phyloP scores from a whole-genome alignment of 1,284 basidiomycete species.

The Retiboletus fuscus region DNA sequence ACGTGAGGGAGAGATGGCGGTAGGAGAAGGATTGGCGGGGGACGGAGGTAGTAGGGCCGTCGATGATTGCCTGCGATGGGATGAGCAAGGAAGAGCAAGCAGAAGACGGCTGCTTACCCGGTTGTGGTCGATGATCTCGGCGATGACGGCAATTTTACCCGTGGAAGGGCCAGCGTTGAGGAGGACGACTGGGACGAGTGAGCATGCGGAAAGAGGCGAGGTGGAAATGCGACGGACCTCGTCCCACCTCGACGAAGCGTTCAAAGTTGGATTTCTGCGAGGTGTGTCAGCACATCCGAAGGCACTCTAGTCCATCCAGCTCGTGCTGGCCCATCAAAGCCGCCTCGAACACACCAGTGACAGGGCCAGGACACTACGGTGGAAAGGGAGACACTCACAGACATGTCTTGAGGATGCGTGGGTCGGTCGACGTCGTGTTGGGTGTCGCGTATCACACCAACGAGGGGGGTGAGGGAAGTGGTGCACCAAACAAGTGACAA shows the following conservation, averaged over 20 bases:
- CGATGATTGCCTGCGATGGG: slow-evolving; percentile 85
- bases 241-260: slow-evolving; percentile 98
- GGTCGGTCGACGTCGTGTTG: slow-evolving; percentile 22
- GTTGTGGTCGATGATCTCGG: slow-evolving; percentile 99
- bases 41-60: slow-evolving; percentile 92
- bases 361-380: no score
- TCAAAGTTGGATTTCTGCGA: slow-evolving; percentile 87
- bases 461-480: neutral
- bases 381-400: slow-evolving; percentile 33
- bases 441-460: neutral
- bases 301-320: slow-evolving; percentile 30
- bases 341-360: fast-evolving
- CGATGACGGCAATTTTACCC: no score
- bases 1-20: slow-evolving; percentile 94
- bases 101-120: slow-evolving; percentile 65
- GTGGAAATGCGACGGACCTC: slow-evolving; percentile 63
- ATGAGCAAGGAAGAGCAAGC: neutral
- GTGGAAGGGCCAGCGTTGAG: slow-evolving; percentile 94
- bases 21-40: slow-evolving; percentile 93
- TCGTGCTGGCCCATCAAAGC: neutral
- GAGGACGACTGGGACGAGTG: slow-evolving; percentile 80
- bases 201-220: neutral
- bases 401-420: slow-evolving; percentile 31
- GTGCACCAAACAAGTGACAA: neutral
- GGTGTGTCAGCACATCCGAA: slow-evolving; percentile 36